Evolutionary conservation across 352 stramenopile species (phyloP), one percentile per base, ranked within the genome.

Genomic region (Pseudoperonospora humuli): DNA sequence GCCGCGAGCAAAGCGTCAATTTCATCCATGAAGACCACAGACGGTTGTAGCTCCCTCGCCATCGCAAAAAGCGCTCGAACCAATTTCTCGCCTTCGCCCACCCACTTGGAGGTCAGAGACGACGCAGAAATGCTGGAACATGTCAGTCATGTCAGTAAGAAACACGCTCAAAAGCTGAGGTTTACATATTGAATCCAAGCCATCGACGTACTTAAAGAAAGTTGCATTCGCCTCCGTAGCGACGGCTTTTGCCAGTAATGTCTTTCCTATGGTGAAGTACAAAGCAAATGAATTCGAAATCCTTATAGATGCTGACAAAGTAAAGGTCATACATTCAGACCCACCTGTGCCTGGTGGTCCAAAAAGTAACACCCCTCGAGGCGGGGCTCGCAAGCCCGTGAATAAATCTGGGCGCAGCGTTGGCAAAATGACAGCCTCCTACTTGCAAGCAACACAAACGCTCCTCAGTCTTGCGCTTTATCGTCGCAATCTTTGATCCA

Each of bases 41-140:
- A 70, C 1, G 84, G 84, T 36, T 88, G 75, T 1, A 88, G 57
- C 39, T 93, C 82, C 5, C 76, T 65, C 3, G 93, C 95, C 57
- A 96, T 86, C 19, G 78, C 57, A 46, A 98, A 98, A 1, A 98
- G 72, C 10, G 85, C 85, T 17, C 86, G 61, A 21, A 98, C 79
- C 19, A 98, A 64, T 54, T 98, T 98, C 64, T 98, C 95, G 18
- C 84, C 79, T 59, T 96, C 79, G 3, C 85, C 85, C 13, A 95
- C 80, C 84, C 84, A 96, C 36, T 95, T 96, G 35, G 75, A 91
- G 9, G 85, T 95, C 31, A 96, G 56, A 3, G 81, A 83, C 4
- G 85, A 94, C 7, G 85, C 84, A 4, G 84, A 94, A 28, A 96
- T 87, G 23, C 73, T 93, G 32, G 45, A 55, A 8, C 18, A 3